Percentiles rank a stretch among this genome's conserved stretches.
phyloP scores from a whole-genome alignment of 805 yeast genomes.

The Yarrowia porcina region DNA sequence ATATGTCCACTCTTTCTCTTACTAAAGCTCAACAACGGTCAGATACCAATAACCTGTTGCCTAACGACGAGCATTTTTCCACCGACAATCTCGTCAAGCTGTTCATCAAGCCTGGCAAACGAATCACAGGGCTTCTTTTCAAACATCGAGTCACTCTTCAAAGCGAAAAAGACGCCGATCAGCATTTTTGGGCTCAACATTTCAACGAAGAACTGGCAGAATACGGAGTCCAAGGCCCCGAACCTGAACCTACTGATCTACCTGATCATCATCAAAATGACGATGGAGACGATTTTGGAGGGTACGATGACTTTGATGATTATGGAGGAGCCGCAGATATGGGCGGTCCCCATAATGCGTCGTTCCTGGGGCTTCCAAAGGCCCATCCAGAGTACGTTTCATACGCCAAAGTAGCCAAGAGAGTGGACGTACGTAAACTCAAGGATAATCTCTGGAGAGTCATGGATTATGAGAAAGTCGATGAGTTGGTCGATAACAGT shows the following conservation, averaged over 20 bases:
- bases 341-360: slow-evolving; percentile 24
- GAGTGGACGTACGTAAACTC: slow-evolving; percentile 68
- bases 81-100: slow-evolving; percentile 64
- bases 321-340: slow-evolving; percentile 29
- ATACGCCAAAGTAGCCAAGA: slow-evolving; percentile 70
- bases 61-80: slow-evolving; percentile 70
- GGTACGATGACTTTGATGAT: slow-evolving; percentile 39
- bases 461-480: slow-evolving; percentile 37
- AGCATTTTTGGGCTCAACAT: slow-evolving; percentile 69
- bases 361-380: slow-evolving; percentile 20
- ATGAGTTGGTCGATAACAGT: slow-evolving; percentile 26
- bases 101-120: slow-evolving; percentile 59
- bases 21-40: slow-evolving; percentile 45
- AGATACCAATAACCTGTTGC: slow-evolving; percentile 51
- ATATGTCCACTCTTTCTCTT: slow-evolving; percentile 42
- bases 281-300: slow-evolving; percentile 33
- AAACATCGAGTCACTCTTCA: slow-evolving; percentile 19
- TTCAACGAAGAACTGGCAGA: slow-evolving; percentile 7
- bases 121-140: slow-evolving; percentile 25
- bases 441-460: slow-evolving; percentile 75
- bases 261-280: slow-evolving; percentile 24
- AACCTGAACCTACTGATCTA: neutral
- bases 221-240: slow-evolving; percentile 12
- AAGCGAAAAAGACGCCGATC: slow-evolving; percentile 48
- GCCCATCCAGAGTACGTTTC: slow-evolving; percentile 42